Evolutionary conservation across 2,329 filamentous ascomycete species (phyloP), one percentile per base, ranked within the genome.

Genomic region (Epichloe gansuensis): DNA sequence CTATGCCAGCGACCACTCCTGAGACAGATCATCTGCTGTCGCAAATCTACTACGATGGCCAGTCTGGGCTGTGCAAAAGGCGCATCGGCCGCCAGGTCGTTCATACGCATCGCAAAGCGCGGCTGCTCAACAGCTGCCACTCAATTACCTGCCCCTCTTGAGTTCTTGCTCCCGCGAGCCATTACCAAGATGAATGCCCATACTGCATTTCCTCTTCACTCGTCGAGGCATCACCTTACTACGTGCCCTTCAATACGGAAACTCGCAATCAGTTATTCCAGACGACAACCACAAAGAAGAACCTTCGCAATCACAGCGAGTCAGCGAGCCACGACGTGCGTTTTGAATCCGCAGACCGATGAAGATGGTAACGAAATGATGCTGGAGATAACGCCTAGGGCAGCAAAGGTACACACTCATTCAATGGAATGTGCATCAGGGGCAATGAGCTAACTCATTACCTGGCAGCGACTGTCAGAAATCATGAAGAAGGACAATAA

Each of bases 301-400:
- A 41, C 52, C 13, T 77, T 78, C 53, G 66, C 69, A 28, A 64
- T 66, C 21, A 69, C 74, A 2, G 38, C 63, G 0, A 23, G 60
- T 6, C 63, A 62, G 48, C 58, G 60, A 31, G 70, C 68, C 54
- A 83, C 81, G 0, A 66, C 69, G 34, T 75, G 75, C 43, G 69
- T 82, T 4, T 68, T 75, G 57, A 95, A 97, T 65, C 87, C 89
- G 0, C 82, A 85, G 59, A 77, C 77, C 52, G 88, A 93, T 65
- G 88, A 94, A 35, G 82, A 91, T 52, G 91, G 91, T 28, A 85
- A 88, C n/a, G 80, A 85, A 21, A 89, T 95, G 83, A 73, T 74
- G 60, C 76, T 98, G 25, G 84, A 85, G 51, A 95, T 97, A 56
- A 94, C 90, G 0, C 78, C 87, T 2, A 80, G 91, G 48, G 91